Conservation (phyloP, 2,329 filamentous ascomycete genomes). For the Tolypocladium endophyticum region DNA sequence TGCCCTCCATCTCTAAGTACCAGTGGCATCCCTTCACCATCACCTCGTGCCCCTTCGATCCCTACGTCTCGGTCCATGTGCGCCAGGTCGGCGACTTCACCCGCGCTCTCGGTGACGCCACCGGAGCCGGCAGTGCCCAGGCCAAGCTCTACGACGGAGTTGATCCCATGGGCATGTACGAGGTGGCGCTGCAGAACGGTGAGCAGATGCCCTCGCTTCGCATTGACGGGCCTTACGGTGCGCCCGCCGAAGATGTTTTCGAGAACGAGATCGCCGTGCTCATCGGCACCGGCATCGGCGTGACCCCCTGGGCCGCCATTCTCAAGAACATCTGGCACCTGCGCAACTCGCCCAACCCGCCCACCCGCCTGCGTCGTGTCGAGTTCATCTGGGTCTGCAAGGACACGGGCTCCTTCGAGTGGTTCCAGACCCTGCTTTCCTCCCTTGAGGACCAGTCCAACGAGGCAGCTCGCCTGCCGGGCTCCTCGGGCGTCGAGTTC, state of each 20-base stretch:
- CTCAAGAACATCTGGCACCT: conserved; percentile 98
- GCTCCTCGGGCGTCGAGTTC: conserved; percentile 68
- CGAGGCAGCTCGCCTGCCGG: conserved; percentile 55
- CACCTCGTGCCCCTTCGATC: conserved; percentile 92
- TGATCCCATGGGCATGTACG: conserved; percentile 94
- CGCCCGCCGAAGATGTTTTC: conserved; percentile 95
- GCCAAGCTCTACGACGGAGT: conserved; percentile 82
- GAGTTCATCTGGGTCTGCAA: conserved; percentile 99
- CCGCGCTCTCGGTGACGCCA: conserved; percentile 78
- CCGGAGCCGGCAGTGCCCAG: conserved; percentile 84
- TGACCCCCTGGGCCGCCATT: conserved; percentile 78
- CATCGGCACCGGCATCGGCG: conserved; percentile 78
- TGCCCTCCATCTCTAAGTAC: conserved; percentile 75
- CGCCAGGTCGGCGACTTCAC: conserved; percentile 97
- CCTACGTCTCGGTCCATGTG: conserved; percentile 88
- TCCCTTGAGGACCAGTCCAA: conserved; percentile 81
- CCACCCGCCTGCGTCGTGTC: conserved; percentile 78
- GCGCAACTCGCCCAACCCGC: conserved; percentile 80
- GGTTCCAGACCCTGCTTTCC: conserved; percentile 91
- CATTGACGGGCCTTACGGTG: conserved; percentile 92
- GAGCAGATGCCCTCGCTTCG: conserved; percentile 84
- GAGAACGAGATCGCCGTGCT: conserved; percentile 82
- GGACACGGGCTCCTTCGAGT: conserved; percentile 92
- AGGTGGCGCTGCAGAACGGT: conserved; percentile 87
- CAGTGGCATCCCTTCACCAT: conserved; percentile 99